Percentiles rank a stretch among this genome's conserved stretches.
Evolutionary conservation across 2,329 filamentous ascomycete genomes (phyloP).

Genomic region (Calonectria pauciramosa): DNA sequence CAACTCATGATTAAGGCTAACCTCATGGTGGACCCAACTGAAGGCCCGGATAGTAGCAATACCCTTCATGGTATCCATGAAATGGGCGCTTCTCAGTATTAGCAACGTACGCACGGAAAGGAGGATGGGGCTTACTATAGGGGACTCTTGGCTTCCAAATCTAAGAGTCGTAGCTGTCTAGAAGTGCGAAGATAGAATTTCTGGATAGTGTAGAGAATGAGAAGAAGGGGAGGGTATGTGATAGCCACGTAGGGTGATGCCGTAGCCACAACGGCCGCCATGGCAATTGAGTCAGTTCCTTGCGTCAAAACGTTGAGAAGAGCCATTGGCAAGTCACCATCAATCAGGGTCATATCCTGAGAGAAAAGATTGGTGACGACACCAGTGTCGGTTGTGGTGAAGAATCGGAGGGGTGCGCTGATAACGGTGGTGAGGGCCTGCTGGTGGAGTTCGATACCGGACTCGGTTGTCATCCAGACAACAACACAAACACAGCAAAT

Average conservation of each 20-base stretch:
- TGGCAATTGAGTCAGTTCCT: background rate
- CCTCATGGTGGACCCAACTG: conserved; percentile 56
- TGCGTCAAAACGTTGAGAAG: conserved; percentile 41
- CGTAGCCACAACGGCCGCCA: conserved; percentile 47
- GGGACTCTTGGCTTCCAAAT: conserved; percentile 70
- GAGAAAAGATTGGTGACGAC: conserved; percentile 53
- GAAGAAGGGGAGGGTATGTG: conserved; percentile 62
- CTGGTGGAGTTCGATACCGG: conserved; percentile 21
- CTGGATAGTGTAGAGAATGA: conserved; percentile 63
- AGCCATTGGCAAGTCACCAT: conserved; percentile 50
- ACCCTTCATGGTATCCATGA: conserved; percentile 67
- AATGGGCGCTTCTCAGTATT: conserved; percentile 53
- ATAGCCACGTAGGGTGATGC: conserved; percentile 58
- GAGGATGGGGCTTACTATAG: conserved; percentile 55
- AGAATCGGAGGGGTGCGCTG: conserved; percentile 48
- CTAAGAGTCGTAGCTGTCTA: conserved; percentile 69
- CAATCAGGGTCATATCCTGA: conserved; percentile 55
- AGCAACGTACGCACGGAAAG: background rate
- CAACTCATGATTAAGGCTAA: conserved; percentile 44
- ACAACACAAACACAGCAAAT: conserved; percentile 4
- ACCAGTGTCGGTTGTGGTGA: conserved; percentile 49
- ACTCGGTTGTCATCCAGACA: conserved; percentile 17
- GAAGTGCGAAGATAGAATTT: conserved; percentile 71
- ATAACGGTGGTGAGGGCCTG: conserved; percentile 20
- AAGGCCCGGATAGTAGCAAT: conserved; percentile 68